These are phyloP conservation scores for Aleurites moluccanus DNA, from an alignment of 441 rosid genomes.

Conservation along the genomic window DNA sequence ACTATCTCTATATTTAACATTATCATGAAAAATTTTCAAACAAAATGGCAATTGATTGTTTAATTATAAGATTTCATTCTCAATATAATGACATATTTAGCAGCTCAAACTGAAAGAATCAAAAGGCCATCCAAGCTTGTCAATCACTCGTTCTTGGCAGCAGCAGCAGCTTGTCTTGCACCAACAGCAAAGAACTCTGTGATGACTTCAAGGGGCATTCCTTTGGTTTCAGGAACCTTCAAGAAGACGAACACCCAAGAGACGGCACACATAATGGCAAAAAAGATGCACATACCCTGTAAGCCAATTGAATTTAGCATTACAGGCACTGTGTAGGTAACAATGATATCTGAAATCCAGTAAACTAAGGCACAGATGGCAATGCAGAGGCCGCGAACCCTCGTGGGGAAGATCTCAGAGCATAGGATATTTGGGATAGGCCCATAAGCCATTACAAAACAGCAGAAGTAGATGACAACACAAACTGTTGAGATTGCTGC, in stretches of 20 bases:
- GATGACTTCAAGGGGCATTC: slow-evolving; percentile 98
- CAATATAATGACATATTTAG: slow-evolving; percentile 15
- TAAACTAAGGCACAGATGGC: slow-evolving; percentile 84
- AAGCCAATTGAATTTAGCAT: slow-evolving; percentile 78
- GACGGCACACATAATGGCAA: slow-evolving; percentile 62
- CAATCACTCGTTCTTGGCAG: slow-evolving; percentile 38
- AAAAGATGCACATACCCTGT: slow-evolving; percentile 76
- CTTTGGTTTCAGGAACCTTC: slow-evolving; percentile 97
- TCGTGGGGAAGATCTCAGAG: slow-evolving; percentile 93
- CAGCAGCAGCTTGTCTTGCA: slow-evolving; percentile 59
- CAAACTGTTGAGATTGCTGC: slow-evolving; percentile 78
- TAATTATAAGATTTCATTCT: slow-evolving; percentile 15
- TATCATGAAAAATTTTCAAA: not conserved
- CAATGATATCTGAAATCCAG: slow-evolving; percentile 80
- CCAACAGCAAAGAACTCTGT: slow-evolving; percentile 90
- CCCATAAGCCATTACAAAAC: slow-evolving; percentile 93
- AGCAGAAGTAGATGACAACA: slow-evolving; percentile 82
- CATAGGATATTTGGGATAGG: slow-evolving; percentile 95
- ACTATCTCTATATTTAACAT: not conserved
- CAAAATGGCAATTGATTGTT: slow-evolving; percentile 4
- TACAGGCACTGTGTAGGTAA: slow-evolving; percentile 74
- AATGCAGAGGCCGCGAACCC: slow-evolving; percentile 94
- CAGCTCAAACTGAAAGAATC: slow-evolving; percentile 18
- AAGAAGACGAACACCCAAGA: slow-evolving; percentile 73
- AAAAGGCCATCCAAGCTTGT: not conserved